Evolutionary conservation across 2,329 filamentous ascomycete species (phyloP).

Genomic region (Aaosphaeria arxii): DNA sequence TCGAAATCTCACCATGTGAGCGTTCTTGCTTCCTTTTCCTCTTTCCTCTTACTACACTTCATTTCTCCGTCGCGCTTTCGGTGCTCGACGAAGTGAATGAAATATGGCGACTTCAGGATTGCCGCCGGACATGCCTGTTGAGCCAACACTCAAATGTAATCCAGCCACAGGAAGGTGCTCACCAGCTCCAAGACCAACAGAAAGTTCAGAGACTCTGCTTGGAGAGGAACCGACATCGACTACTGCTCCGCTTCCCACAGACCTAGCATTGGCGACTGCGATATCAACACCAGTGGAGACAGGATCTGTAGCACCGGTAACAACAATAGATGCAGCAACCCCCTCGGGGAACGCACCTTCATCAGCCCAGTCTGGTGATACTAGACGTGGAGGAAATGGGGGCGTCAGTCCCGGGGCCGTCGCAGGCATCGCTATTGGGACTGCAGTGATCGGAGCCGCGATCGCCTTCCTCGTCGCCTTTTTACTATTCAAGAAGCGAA

Average conservation of each 20-base stretch:
- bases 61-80: too few species aligned
- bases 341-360: not conserved
- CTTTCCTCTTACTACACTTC: too few species aligned
- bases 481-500: conserved; percentile 24
- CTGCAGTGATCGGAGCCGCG: conserved; percentile 22
- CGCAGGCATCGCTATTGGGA: conserved; percentile 10
- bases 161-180: too few species aligned
- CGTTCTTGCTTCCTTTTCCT: too few species aligned
- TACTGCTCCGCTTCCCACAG: not conserved
- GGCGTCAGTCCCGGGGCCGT: conserved; percentile 9
- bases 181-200: not conserved
- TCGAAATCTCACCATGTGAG: too few species aligned
- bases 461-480: conserved; percentile 27
- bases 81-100: too few species aligned
- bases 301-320: not conserved
- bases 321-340: not conserved
- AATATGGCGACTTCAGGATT: too few species aligned
- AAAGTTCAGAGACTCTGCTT: not conserved
- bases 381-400: not conserved
- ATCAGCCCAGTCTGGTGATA: not conserved
- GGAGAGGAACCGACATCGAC: not conserved
- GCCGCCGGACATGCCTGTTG: too few species aligned
- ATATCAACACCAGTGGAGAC: not conserved
- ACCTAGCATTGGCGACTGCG: not conserved
- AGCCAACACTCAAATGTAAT: too few species aligned